These are phyloP conservation scores for Colletotrichum shisoi DNA, from an alignment of 2,329 filamentous ascomycete genomes.

Conservation along the genomic window DNA sequence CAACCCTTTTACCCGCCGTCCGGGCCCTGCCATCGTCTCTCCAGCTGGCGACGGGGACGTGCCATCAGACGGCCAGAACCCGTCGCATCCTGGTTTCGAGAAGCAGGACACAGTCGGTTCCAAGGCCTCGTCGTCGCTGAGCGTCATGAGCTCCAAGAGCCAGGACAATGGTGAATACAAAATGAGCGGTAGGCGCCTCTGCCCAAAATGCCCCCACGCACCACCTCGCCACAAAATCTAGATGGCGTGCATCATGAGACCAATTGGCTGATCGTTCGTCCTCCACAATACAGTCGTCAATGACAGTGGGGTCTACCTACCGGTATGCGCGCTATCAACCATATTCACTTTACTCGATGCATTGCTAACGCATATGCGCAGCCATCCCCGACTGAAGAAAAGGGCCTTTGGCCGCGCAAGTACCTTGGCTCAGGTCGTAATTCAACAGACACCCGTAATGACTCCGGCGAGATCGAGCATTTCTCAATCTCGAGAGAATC, in stretches of 20 bases:
- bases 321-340: slow-evolving; percentile 63
- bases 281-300: slow-evolving; percentile 75
- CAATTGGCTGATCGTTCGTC: slow-evolving; percentile 43
- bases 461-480: slow-evolving; percentile 83
- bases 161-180: slow-evolving; percentile 77
- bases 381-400: slow-evolving; percentile 90
- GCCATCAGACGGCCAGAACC: slow-evolving; percentile 54
- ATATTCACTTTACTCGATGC: slow-evolving; percentile 36
- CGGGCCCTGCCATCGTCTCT: slow-evolving; percentile 54
- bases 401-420: slow-evolving; percentile 75
- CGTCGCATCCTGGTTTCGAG: slow-evolving; percentile 63
- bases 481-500: slow-evolving; percentile 97
- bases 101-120: slow-evolving; percentile 69
- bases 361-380: slow-evolving; percentile 50
- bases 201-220: slow-evolving; percentile 17
- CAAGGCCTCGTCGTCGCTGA: slow-evolving; percentile 68
- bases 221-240: slow-evolving; percentile 34
- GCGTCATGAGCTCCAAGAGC: slow-evolving; percentile 67
- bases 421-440: slow-evolving; percentile 58
- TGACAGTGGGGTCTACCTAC: slow-evolving; percentile 92
- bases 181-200: slow-evolving; percentile 71
- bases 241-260: slow-evolving; percentile 41
- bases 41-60: slow-evolving; percentile 61
- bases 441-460: slow-evolving; percentile 63
- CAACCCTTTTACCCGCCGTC: slow-evolving; percentile 73